A percentile compares a stretch with the other conserved stretches of the same genome.
phyloP scores from a whole-genome alignment of 2,329 filamentous ascomycete genomes.

The Cladosporium velox region DNA sequence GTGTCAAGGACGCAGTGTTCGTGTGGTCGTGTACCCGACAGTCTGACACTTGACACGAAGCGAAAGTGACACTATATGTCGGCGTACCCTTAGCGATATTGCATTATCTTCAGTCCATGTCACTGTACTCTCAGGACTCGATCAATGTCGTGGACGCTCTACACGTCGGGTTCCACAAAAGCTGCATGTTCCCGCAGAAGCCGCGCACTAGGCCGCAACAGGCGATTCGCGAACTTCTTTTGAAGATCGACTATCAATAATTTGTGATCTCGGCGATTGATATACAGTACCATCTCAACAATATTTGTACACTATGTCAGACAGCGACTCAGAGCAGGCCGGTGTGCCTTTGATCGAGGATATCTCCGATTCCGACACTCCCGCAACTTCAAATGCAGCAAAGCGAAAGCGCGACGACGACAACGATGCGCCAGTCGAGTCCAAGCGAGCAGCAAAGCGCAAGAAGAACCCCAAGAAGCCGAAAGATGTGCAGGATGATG shows the following conservation, averaged over 20 bases:
- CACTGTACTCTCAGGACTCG: neutral
- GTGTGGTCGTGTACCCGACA: neutral
- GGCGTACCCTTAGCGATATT: neutral
- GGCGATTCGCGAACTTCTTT: constrained; percentile 15
- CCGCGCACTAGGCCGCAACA: constrained; percentile 9
- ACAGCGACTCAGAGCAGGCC: constrained; percentile 43
- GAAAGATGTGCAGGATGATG: constrained; percentile 65
- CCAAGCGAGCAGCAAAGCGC: constrained; percentile 47
- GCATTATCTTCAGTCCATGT: neutral
- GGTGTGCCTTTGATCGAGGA: constrained; percentile 49
- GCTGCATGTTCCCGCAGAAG: neutral
- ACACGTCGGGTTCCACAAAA: neutral
- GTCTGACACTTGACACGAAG: neutral
- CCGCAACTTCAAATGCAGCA: constrained; percentile 31
- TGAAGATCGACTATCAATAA: constrained; percentile 13
- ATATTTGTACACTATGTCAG: constrained; percentile 41
- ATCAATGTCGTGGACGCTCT: neutral
- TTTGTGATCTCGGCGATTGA: neutral
- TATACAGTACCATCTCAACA: neutral
- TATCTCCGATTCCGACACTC: constrained; percentile 38
- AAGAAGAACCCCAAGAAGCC: constrained; percentile 60
- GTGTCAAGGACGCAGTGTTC: neutral
- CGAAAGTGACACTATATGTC: neutral
- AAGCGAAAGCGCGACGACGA: constrained; percentile 46
- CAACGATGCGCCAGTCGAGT: constrained; percentile 37